These are phyloP conservation scores for Pleurotus salmoneostramineus DNA, from an alignment of 768 basidiomycete species.

Conservation along the genomic window DNA sequence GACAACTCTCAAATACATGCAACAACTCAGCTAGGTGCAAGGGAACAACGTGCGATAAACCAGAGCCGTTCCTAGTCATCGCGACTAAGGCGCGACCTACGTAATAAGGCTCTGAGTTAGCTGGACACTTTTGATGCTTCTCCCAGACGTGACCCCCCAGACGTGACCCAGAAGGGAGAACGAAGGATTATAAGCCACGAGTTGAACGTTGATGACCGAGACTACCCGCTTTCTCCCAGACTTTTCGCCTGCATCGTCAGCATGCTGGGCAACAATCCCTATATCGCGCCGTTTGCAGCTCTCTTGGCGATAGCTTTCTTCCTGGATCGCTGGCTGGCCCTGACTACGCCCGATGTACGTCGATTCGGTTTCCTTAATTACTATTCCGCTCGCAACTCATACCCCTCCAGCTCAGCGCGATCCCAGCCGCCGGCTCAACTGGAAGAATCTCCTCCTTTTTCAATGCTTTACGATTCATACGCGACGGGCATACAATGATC, in stretches of 20 bases:
- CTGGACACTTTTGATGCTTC: too few relatives aligned
- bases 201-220: too few relatives aligned
- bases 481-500: background rate
- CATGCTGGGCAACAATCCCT: background rate
- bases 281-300: background rate
- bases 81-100: too few relatives aligned
- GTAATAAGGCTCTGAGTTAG: too few relatives aligned
- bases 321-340: background rate
- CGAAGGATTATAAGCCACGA: too few relatives aligned
- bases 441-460: background rate
- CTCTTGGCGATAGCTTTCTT: background rate
- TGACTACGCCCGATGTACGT: conserved; percentile 1
- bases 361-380: background rate
- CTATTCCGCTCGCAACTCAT: background rate
- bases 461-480: background rate
- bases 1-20: too few relatives aligned
- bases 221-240: background rate
- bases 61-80: too few relatives aligned
- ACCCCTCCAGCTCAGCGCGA: background rate
- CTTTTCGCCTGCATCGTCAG: background rate
- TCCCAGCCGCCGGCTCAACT: conserved; percentile 1
- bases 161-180: too few relatives aligned
- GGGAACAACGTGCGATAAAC: too few relatives aligned
- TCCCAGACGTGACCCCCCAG: too few relatives aligned
- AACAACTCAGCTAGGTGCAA: too few relatives aligned